Evolutionary conservation across 228 moss, liverwort and hornwort genomes (phyloP).

Genomic region (Sphagnum magellanicum): DNA sequence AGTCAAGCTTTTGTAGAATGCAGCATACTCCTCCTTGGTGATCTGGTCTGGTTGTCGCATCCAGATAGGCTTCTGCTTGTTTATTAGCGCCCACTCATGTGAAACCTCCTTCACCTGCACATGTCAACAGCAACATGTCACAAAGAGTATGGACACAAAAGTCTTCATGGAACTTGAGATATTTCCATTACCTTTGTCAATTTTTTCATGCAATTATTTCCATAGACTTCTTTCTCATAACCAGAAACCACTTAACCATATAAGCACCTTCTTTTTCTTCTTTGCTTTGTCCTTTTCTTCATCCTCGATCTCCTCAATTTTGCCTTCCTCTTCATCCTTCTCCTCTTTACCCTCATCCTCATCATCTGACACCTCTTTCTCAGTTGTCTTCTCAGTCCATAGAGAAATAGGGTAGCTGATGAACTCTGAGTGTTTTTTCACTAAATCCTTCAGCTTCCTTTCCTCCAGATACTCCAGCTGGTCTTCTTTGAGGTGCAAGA

Average conservation of each 20-base stretch:
- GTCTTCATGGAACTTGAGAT: no score
- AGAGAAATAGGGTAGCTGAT: conserved; percentile 72
- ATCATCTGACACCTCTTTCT: conserved; percentile 69
- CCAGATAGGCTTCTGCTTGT: conserved; percentile 82
- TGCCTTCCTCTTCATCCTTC: conserved; percentile 36
- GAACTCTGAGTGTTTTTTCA: conserved; percentile 79
- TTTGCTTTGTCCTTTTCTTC: conserved; percentile 45
- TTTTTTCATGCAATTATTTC: no score
- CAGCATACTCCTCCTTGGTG: conserved; percentile 65
- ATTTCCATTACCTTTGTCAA: no score
- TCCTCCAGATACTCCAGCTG: conserved; percentile 72
- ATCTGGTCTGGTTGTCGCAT: conserved; percentile 70
- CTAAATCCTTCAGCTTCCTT: conserved; percentile 63
- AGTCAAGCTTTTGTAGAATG: conserved; percentile 70
- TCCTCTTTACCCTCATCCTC: conserved; percentile 47
- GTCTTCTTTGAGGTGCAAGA: conserved; percentile 59
- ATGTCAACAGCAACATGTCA: background rate
- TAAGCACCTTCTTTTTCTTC: conserved; percentile 26
- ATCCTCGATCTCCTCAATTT: conserved; percentile 39
- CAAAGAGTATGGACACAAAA: no score
- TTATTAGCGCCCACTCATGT: conserved; percentile 60
- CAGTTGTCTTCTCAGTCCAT: conserved; percentile 57
- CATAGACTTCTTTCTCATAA: no score
- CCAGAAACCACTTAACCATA: background rate
- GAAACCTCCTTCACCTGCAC: conserved; percentile 47